phyloP scores from a whole-genome alignment of 495 filamentous ascomycete species.

The Cercophora sp. region DNA sequence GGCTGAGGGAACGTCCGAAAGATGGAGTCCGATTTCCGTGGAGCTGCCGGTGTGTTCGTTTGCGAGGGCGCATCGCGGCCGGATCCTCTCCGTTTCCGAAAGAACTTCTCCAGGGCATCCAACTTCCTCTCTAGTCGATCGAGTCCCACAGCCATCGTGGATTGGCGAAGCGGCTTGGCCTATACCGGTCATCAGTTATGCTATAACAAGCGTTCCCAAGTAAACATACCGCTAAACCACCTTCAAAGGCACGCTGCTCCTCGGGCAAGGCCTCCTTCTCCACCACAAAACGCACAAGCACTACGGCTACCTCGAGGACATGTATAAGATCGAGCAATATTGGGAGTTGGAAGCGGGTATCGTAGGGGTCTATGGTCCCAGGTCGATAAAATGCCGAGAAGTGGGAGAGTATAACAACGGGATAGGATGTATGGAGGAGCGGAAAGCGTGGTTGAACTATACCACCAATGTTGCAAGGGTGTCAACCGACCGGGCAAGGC shows the following conservation, averaged over 20 bases:
- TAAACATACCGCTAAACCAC: not conserved
- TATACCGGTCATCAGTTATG: not conserved
- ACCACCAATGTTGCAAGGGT: not conserved
- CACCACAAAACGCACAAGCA: not conserved
- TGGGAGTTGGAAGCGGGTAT: too few species aligned
- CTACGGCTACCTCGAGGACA: not conserved
- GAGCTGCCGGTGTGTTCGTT: constrained; percentile 1
- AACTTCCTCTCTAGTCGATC: constrained; percentile 22
- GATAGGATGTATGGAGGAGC: not conserved
- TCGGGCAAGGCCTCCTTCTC: too few species aligned
- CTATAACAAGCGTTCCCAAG: not conserved
- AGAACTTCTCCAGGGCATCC: constrained; percentile 30
- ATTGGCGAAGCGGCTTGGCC: not conserved
- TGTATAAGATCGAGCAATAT: not conserved
- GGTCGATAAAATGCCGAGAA: not conserved
- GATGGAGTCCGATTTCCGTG: constrained; percentile 5
- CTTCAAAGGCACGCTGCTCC: too few species aligned
- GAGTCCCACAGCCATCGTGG: constrained; percentile 21
- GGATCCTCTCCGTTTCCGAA: constrained; percentile 22
- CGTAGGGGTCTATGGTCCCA: too few species aligned
- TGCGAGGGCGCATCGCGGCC: not conserved
- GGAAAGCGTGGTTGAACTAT: not conserved
- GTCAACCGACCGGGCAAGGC: not conserved
- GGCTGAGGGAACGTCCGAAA: constrained; percentile 38
- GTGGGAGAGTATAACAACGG: not conserved